phyloP scores from a whole-genome alignment of 23 red algal species.

The Gracilaria caudata region DNA sequence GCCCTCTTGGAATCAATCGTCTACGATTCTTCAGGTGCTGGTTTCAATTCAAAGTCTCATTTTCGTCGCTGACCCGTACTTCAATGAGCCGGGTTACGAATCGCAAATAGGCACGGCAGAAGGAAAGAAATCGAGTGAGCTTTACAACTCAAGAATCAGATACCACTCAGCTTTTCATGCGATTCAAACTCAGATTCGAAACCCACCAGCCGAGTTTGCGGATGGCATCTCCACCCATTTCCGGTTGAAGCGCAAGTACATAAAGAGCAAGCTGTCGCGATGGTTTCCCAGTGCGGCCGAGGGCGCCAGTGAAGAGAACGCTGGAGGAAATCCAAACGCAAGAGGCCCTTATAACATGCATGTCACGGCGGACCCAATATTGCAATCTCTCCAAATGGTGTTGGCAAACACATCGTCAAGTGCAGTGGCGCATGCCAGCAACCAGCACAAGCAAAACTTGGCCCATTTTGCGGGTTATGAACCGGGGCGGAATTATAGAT shows the following conservation, averaged over 20 bases:
- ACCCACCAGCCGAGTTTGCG: slow-evolving; percentile 46
- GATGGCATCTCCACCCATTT: slow-evolving; percentile 60
- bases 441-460: background rate
- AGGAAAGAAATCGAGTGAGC: slow-evolving; percentile 50
- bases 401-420: background rate
- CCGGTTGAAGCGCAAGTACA: slow-evolving; percentile 56
- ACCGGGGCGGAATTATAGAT: slow-evolving; percentile 10
- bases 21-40: slow-evolving; percentile 79
- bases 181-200: slow-evolving; percentile 49
- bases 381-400: slow-evolving; percentile 24
- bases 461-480: slow-evolving; percentile 1
- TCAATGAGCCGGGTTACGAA: slow-evolving; percentile 86
- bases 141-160: slow-evolving; percentile 61
- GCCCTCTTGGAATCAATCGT: slow-evolving; percentile 70
- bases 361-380: background rate
- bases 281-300: slow-evolving; percentile 41
- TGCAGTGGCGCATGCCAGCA: background rate
- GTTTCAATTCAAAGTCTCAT: slow-evolving; percentile 84
- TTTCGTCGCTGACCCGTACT: slow-evolving; percentile 74
- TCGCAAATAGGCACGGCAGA: slow-evolving; percentile 35
- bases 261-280: slow-evolving; percentile 19
- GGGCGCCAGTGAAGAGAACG: background rate
- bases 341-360: background rate
- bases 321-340: background rate
- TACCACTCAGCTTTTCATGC: slow-evolving; percentile 43